Conservation (phyloP, 805 yeast genomes). For the Vanderwaltozyma yarrowii region DNA sequence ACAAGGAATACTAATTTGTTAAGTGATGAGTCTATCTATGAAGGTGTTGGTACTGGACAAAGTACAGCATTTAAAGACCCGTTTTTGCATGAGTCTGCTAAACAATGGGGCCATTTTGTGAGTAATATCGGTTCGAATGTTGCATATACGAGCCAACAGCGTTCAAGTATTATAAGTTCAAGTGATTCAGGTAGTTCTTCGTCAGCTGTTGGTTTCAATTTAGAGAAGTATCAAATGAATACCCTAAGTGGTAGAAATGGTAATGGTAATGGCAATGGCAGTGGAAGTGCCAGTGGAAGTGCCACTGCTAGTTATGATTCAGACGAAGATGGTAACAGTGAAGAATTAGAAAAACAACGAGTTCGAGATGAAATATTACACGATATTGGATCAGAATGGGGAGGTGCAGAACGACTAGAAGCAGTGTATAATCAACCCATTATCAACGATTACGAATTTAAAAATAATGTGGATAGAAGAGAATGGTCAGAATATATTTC, state of each 20-base stretch:
- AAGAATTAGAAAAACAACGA: conserved; percentile 6
- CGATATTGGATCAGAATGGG: conserved; percentile 50
- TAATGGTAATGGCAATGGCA: background rate
- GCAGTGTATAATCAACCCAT: conserved; percentile 34
- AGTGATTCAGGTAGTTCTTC: background rate
- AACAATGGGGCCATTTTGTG: conserved; percentile 43
- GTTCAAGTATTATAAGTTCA: background rate
- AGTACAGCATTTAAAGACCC: conserved; percentile 25
- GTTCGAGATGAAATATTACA: conserved; percentile 22
- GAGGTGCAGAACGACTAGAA: conserved; percentile 56
- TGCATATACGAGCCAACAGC: conserved; percentile 14
- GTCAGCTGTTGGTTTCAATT: background rate
- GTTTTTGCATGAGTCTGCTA: conserved; percentile 15
- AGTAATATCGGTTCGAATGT: conserved; percentile 25
- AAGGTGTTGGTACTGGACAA: conserved; percentile 1
- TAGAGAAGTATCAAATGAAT: too few species aligned
- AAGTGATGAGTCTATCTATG: conserved; percentile 21
- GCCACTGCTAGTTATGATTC: background rate
- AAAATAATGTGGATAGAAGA: conserved; percentile 20
- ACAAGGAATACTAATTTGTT: conserved; percentile 8
- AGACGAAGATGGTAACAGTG: background rate
- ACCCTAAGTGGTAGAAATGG: background rate
- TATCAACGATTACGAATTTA: conserved; percentile 19
- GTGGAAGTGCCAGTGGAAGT: background rate
- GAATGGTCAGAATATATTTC: conserved; percentile 24